A percentile compares a stretch with the other conserved stretches of the same genome.
Conservation (phyloP, 768 basidiomycete genomes). For the Leccinellum albellum region DNA sequence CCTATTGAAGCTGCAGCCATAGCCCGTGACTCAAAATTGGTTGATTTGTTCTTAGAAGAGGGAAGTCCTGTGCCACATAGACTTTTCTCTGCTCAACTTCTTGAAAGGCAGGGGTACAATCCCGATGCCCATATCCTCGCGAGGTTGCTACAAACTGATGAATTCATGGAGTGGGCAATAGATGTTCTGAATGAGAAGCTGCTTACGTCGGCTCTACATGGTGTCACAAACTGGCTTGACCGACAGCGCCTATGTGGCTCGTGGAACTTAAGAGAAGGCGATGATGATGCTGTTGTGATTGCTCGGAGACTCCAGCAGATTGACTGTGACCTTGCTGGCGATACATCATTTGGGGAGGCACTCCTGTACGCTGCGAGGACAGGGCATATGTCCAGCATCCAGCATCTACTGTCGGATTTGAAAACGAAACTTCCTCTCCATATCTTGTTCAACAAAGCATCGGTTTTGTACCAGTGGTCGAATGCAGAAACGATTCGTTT, state of each 20-base stretch:
- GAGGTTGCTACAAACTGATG: not conserved
- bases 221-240: too few species aligned
- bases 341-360: rapidly evolving
- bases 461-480: rapidly evolving
- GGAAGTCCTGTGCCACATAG: not conserved
- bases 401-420: not conserved
- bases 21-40: not conserved
- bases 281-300: not conserved
- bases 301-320: not conserved
- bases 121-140: not conserved
- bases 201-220: too few species aligned
- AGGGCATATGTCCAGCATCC: not conserved
- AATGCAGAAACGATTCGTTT: not conserved
- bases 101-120: too few species aligned
- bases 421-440: not conserved
- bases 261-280: not conserved
- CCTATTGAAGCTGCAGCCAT: not conserved
- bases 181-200: not conserved
- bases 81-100: not conserved
- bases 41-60: not conserved
- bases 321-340: not conserved
- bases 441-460: not conserved
- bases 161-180: not conserved
- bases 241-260: too few species aligned
- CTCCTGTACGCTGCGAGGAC: not conserved